A percentile compares a stretch with the other conserved stretches of the same genome.
These are phyloP conservation scores for Claviceps fusiformis DNA, from an alignment of 2,329 filamentous ascomycete species.

Conservation along the genomic window DNA sequence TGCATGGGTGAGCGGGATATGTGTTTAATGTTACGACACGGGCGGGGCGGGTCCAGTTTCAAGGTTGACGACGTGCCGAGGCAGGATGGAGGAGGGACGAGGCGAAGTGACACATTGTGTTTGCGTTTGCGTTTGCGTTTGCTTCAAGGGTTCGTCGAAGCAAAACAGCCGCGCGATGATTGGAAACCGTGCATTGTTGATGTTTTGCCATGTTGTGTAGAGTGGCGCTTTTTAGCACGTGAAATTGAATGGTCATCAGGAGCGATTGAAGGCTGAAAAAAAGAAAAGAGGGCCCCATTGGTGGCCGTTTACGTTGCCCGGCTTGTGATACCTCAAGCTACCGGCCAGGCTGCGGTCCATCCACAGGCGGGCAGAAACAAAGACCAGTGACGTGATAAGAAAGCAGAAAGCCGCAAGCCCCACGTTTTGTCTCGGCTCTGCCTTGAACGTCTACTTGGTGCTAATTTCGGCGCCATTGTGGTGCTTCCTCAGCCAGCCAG, in stretches of 20 bases:
- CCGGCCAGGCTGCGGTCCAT: neutral
- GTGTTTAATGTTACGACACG: neutral
- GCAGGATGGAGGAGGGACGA: too few relatives aligned
- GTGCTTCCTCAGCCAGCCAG: too few relatives aligned
- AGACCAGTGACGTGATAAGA: too few relatives aligned
- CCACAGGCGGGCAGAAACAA: too few relatives aligned
- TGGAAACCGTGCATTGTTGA: neutral
- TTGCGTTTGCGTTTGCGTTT: neutral
- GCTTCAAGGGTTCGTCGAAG: neutral
- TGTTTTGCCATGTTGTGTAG: neutral
- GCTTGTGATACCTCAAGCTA: too few relatives aligned
- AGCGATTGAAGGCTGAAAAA: neutral
- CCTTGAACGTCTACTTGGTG: too few relatives aligned
- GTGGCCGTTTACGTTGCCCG: neutral
- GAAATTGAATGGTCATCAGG: neutral
- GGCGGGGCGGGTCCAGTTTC: neutral
- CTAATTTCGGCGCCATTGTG: too few relatives aligned
- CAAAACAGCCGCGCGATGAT: neutral
- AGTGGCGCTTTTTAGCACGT: neutral
- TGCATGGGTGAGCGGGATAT: conserved; percentile 2
- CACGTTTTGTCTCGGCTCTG: neutral
- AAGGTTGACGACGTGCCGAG: neutral
- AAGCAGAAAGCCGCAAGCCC: neutral
- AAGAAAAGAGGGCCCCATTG: neutral
- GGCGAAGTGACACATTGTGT: neutral